Percentiles rank a stretch among this genome's conserved stretches.
Conservation (phyloP, 2,329 filamentous ascomycete species). For the Nannizziopsis barbatae region DNA sequence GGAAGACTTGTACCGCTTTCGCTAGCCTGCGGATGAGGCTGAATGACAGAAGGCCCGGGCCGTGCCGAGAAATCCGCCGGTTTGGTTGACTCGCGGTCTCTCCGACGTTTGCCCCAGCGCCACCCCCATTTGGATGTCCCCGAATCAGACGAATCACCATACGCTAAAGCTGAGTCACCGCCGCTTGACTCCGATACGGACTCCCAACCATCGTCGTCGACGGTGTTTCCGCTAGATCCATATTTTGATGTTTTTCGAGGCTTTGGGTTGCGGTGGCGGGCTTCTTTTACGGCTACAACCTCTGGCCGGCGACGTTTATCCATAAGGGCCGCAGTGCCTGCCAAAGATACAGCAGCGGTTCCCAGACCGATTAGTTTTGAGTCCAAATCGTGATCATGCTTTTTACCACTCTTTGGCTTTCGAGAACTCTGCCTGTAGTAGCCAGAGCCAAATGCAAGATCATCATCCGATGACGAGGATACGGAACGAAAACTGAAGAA, state of each 20-base stretch:
- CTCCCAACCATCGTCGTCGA: constrained; percentile 48
- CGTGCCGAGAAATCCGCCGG: neutral
- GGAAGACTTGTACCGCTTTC: constrained; percentile 34
- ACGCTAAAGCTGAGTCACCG: constrained; percentile 48
- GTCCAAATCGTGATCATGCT: constrained; percentile 29
- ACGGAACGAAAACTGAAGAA: constrained; percentile 45
- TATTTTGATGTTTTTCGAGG: neutral
- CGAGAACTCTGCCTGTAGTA: constrained; percentile 21
- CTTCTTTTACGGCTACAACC: constrained; percentile 24
- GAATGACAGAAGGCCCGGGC: neutral
- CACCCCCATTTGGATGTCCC: constrained; percentile 49
- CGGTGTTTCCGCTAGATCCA: neutral
- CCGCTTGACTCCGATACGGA: constrained; percentile 45
- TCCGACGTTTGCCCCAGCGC: constrained; percentile 45
- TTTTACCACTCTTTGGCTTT: constrained; percentile 28
- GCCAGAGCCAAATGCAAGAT: constrained; percentile 56
- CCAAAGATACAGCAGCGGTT: constrained; percentile 38
- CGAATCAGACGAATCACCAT: constrained; percentile 48
- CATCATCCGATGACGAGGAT: constrained; percentile 52
- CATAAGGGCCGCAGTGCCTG: constrained; percentile 28
- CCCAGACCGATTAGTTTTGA: constrained; percentile 40
- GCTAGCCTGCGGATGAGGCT: neutral
- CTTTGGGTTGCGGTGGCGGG: constrained; percentile 14
- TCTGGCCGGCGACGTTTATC: constrained; percentile 28
- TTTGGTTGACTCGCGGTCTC: constrained; percentile 26